These are phyloP conservation scores for Thermothelomyces thermophilus DNA, from an alignment of 2,329 filamentous ascomycete genomes.

Conservation along the genomic window DNA sequence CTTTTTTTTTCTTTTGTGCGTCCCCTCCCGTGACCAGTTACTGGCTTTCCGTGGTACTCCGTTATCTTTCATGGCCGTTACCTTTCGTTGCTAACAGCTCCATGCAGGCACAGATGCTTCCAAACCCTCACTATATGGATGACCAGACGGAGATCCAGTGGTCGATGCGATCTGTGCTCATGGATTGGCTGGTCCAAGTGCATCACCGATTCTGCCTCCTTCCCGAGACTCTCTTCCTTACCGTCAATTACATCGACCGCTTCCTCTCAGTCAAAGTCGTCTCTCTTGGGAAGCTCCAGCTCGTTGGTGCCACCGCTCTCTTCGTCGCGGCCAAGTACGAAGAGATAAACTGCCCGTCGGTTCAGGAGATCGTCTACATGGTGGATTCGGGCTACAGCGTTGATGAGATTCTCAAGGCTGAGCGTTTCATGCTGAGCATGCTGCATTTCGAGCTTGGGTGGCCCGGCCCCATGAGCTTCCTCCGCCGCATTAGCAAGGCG, in stretches of 20 bases:
- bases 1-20: neutral
- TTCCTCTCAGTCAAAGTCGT: slow-evolving; percentile 94
- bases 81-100: slow-evolving; percentile 8
- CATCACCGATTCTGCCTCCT: slow-evolving; percentile 86
- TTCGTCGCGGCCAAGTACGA: slow-evolving; percentile 97
- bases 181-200: slow-evolving; percentile 98
- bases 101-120: slow-evolving; percentile 65
- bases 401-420: slow-evolving; percentile 93
- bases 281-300: slow-evolving; percentile 87
- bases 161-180: slow-evolving; percentile 95
- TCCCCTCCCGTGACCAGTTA: too few relatives aligned
- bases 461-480: slow-evolving; percentile 98
- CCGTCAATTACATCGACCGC: slow-evolving; percentile 94
- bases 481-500: slow-evolving; percentile 93
- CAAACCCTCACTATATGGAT: slow-evolving; percentile 93
- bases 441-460: slow-evolving; percentile 92
- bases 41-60: too few relatives aligned
- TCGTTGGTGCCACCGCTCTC: slow-evolving; percentile 91
- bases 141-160: slow-evolving; percentile 95
- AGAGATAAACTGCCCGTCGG: slow-evolving; percentile 94
- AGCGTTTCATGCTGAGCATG: slow-evolving; percentile 97
- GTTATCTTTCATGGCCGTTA: too few relatives aligned
- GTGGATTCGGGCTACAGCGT: slow-evolving; percentile 84
- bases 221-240: slow-evolving; percentile 90
- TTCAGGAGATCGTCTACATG: slow-evolving; percentile 97